Conservation (phyloP, 768 basidiomycete species). For the Boletus bicolor region DNA sequence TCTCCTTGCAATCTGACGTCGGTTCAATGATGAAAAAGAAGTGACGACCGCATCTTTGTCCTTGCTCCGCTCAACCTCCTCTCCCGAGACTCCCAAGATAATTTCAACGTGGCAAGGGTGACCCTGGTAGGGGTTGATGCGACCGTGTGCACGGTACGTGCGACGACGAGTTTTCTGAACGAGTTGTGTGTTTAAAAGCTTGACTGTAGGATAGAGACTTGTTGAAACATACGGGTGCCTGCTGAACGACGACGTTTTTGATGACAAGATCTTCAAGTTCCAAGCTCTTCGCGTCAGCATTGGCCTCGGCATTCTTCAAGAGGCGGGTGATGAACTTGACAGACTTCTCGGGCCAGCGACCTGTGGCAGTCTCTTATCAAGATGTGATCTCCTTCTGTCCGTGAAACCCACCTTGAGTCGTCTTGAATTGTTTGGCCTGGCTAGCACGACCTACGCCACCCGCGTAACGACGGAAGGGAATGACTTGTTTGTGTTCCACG, state of each 20-base stretch:
- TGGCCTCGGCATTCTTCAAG: constrained; percentile 98
- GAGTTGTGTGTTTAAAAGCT: constrained; percentile 1
- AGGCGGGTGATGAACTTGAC: constrained; percentile 92
- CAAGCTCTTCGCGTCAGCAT: constrained; percentile 96
- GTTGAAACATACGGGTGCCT: constrained; percentile 79
- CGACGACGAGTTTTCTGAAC: constrained; percentile 95
- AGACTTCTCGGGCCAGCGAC: constrained; percentile 99
- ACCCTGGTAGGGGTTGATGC: constrained; percentile 98
- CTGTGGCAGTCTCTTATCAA: constrained; percentile 37
- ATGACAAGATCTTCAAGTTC: constrained; percentile 89
- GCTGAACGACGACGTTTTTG: constrained; percentile 97
- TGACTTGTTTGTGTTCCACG: constrained; percentile 92
- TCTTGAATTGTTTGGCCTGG: constrained; percentile 95
- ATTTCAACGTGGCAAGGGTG: constrained; percentile 97
- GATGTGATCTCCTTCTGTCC: neutral
- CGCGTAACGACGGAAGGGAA: constrained; percentile 94
- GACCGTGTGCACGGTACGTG: constrained; percentile 97
- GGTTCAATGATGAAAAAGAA: constrained; percentile 67
- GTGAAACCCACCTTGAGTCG: constrained; percentile 79
- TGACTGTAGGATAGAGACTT: neutral
- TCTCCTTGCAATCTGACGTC: constrained; percentile 82
- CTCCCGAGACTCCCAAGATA: constrained; percentile 76
- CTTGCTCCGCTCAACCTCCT: constrained; percentile 89
- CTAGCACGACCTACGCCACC: constrained; percentile 94
- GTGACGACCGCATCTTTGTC: constrained; percentile 61